phyloP scores from a whole-genome alignment of 2,329 filamentous ascomycete genomes.

The Diplodia corticola region DNA sequence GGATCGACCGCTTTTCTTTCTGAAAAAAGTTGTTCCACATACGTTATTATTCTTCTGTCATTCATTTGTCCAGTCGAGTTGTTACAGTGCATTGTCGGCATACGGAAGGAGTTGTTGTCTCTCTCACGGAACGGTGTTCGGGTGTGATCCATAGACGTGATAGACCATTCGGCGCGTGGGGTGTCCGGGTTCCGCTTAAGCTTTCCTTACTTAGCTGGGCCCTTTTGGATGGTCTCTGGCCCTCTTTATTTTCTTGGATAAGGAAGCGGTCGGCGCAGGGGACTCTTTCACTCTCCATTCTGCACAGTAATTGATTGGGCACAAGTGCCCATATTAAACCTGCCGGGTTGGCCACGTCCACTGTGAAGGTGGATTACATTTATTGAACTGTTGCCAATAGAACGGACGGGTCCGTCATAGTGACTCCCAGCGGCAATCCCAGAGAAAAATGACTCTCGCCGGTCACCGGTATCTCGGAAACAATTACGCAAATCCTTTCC shows the following conservation, averaged over 20 bases:
- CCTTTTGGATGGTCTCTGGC: background rate
- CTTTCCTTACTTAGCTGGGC: background rate
- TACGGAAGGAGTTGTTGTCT: background rate
- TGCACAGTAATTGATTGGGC: slow-evolving; percentile 8
- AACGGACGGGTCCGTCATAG: too few relatives aligned
- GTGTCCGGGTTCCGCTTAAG: background rate
- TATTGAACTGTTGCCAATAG: too few relatives aligned
- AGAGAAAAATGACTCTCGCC: background rate
- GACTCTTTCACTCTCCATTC: background rate
- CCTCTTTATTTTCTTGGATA: slow-evolving; percentile 2
- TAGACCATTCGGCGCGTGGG: background rate
- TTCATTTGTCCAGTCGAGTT: background rate
- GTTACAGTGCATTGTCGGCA: background rate
- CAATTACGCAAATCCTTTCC: background rate
- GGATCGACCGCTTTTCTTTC: background rate
- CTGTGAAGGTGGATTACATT: background rate
- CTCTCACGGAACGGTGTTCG: background rate
- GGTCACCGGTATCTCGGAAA: background rate
- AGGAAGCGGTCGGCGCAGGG: background rate
- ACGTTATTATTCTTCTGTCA: background rate
- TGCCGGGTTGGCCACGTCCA: background rate
- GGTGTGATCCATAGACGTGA: background rate
- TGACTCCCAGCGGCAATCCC: too few relatives aligned
- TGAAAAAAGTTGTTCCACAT: background rate
- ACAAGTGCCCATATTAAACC: background rate